Evolutionary conservation across 345 rosid species (phyloP).

Genomic region (Acer yangbiense): DNA sequence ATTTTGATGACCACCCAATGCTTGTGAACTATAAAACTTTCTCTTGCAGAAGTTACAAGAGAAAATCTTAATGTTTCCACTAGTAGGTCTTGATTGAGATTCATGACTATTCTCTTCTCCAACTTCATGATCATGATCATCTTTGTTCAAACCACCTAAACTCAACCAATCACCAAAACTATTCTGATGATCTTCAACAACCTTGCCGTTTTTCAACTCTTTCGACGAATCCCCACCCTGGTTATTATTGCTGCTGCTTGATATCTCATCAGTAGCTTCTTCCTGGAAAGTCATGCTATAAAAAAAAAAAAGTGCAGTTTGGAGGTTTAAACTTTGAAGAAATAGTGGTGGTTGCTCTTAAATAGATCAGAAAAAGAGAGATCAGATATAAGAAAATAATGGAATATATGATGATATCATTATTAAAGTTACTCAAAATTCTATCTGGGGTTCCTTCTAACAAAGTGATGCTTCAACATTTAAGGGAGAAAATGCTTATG

Average conservation of each 20-base stretch:
- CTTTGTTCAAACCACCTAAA: constrained; percentile 29
- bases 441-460: constrained; percentile 21
- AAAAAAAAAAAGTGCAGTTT: not conserved
- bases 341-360: constrained; percentile 14
- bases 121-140: not conserved
- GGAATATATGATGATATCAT: constrained; percentile 6
- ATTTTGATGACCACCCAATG: constrained; percentile 55
- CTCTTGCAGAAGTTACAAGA: constrained; percentile 55
- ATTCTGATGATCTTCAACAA: constrained; percentile 23
- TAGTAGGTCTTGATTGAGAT: constrained; percentile 13
- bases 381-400: constrained; percentile 11
- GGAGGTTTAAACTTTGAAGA: constrained; percentile 17
- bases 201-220: not conserved
- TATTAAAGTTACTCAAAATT: constrained; percentile 10
- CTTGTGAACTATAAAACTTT: constrained; percentile 53
- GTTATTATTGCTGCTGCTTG: not conserved
- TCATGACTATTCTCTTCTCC: constrained; percentile 10
- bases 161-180: constrained; percentile 37
- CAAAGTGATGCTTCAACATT: constrained; percentile 16
- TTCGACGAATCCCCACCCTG: constrained; percentile 17
- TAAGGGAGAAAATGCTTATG: constrained; percentile 19
- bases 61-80: constrained; percentile 30
- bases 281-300: constrained; percentile 30
- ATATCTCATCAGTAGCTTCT: constrained; percentile 25
- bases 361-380: constrained; percentile 16